Conservation (phyloP, 176 grass and related monocot genomes). For the Avena insularis region DNA sequence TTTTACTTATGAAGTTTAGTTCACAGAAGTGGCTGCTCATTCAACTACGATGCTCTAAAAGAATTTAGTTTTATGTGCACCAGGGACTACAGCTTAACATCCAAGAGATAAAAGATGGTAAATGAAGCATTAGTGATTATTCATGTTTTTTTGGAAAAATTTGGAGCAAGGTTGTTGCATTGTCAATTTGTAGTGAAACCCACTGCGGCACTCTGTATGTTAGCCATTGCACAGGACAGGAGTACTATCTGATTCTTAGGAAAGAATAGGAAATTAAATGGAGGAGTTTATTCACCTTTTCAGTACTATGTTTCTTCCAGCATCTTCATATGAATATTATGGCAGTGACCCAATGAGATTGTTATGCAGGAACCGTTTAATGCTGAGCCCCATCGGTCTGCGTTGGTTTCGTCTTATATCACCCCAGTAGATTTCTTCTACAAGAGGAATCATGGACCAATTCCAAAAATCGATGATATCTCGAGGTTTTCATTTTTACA, state of each 20-base stretch:
- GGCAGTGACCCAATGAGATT: not conserved
- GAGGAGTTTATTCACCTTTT: too few species aligned
- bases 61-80: not conserved
- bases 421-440: conserved; percentile 94
- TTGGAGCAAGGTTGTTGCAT: not conserved
- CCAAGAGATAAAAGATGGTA: not conserved
- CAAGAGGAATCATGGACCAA: conserved; percentile 98
- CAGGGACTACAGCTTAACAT: not conserved
- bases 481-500: conserved; percentile 59
- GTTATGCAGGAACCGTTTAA: conserved; percentile 94
- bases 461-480: conserved; percentile 82
- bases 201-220: not conserved
- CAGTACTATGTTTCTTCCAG: too few species aligned
- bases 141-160: not conserved
- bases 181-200: not conserved
- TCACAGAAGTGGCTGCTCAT: too few species aligned
- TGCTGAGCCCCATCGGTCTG: conserved; percentile 81
- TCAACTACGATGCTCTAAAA: not conserved
- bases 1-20: not conserved
- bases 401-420: conserved; percentile 73
- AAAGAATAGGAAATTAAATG: conserved; percentile 1
- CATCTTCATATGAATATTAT: too few species aligned
- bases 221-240: not conserved
- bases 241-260: not conserved
- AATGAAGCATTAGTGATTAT: not conserved